Base-by-base conservation (phyloP, 169 alveolate genomes). In the Plasmodium gallinaceum region DNA sequence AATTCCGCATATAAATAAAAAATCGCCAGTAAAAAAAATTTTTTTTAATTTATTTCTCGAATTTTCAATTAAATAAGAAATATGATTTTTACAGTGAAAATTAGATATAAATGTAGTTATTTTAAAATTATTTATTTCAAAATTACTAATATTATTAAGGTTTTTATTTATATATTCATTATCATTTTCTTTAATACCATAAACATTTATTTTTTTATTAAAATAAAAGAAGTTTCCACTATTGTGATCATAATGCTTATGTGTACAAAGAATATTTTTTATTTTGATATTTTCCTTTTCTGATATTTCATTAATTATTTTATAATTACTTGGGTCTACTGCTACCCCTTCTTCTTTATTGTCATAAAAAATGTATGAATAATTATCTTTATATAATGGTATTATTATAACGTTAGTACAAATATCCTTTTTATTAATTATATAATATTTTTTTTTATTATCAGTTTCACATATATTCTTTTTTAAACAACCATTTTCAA, bases 201-300 rank as follows among this genome's bases (percentile, higher is more conserved):
- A 76, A 12, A 76, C 89, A 64, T 76, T 76, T 48, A 76, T 62
- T 45, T 76, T 76, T 61, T 76, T 64, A 22, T 76, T 37, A 20
- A 43, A 76, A 64, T 45, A 76, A 64, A 24, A 76, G 42, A 22
- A 24, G 32, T 76, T 76, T 43, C 89, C 89, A 20, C 75, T 69
- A 64, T 76, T 76, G 62, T 76, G 89, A 57, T 76, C 89, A 64
- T 64, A 37, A 76, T 76, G 89, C 46, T 76, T 76, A 76, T 76
- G 89, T 39, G 89, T 76, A 37, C 89, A 76, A 46, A 76, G 24
- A 20, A 76, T 64, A 76, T 76, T 22, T 58, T 62, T 76, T 12
- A 76, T 76, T 64, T 62, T 76, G 39, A 76, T 76, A 64, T 76
- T 76, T 62, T 76, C 89, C 54, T 62, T 76, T 65, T 76, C 68